Base-by-base conservation (phyloP, 345 rosid species). In the Leavenworthia alabamica region DNA sequence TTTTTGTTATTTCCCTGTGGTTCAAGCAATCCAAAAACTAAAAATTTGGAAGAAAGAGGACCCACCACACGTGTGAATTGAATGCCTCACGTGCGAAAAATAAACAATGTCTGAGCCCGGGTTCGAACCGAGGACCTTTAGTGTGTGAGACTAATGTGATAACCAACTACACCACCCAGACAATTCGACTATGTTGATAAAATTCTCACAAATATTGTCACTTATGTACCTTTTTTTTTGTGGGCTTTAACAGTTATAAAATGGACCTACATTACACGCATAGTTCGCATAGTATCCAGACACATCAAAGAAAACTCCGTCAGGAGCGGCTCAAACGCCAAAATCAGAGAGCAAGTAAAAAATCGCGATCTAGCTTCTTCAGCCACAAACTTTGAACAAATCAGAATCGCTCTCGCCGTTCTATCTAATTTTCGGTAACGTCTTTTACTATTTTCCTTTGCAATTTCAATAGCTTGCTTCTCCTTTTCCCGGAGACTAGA, bases 71-170 rank as follows among this genome's bases (percentile, higher is more conserved):
- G n/a, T n/a, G n/a, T n/a, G n/a, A n/a, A n/a, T n/a, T n/a, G n/a
- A n/a, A n/a, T n/a, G n/a, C n/a, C n/a, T n/a, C n/a, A n/a, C n/a
- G n/a, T n/a, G n/a, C n/a, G n/a, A n/a, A n/a, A n/a, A n/a, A n/a
- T n/a, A n/a, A n/a, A n/a, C n/a, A 2, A 55, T 82, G 83, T 80
- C 82, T 80, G 78, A 79, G 84, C 77, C 84, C 81, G 86, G 84
- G 80, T 82, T 84, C 80, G 81, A 79, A 82, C 80, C 76, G 77
- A 82, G 81, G 91, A 78, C 83, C 85, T 82, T 76, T 80, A 80
- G 92, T 81, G 89, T 76, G 89, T 81, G 85, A 85, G 92, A 81
- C 89, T 88, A 81, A 77, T 78, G 81, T 80, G 83, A 83, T 83
- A 74, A 83, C 86, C 84, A 49, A 68, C 73, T 69, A 69, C 73